Evolutionary conservation across 2,329 filamentous ascomycete genomes (phyloP).

Genomic region (Cryphonectria nitschkei): DNA sequence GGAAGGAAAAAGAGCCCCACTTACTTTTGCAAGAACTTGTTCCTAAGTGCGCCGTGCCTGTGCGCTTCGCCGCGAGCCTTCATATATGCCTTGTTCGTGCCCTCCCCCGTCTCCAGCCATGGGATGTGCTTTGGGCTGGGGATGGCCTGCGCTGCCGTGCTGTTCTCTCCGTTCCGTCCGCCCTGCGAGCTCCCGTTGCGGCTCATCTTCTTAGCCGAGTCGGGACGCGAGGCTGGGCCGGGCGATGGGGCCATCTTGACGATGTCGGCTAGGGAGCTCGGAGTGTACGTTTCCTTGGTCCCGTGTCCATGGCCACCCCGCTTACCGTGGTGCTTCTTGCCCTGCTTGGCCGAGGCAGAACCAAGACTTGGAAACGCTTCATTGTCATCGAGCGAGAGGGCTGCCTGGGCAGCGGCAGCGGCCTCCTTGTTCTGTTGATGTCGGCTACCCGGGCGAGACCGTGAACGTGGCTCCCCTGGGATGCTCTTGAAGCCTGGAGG

Average conservation of each 20-base stretch:
- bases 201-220: slow-evolving; percentile 59
- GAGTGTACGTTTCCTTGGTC: slow-evolving; percentile 68
- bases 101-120: slow-evolving; percentile 92
- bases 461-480: slow-evolving; percentile 66
- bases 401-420: slow-evolving; percentile 54
- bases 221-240: slow-evolving; percentile 63
- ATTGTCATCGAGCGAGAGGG: slow-evolving; percentile 85
- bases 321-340: slow-evolving; percentile 93
- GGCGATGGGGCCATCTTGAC: slow-evolving; percentile 94
- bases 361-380: slow-evolving; percentile 93
- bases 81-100: slow-evolving; percentile 90
- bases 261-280: slow-evolving; percentile 87
- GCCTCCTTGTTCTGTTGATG: slow-evolving; percentile 67
- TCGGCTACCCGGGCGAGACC: slow-evolving; percentile 83
- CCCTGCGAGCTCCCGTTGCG: slow-evolving; percentile 69
- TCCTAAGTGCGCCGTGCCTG: slow-evolving; percentile 92
- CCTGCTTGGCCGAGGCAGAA: slow-evolving; percentile 72
- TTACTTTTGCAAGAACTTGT: slow-evolving; percentile 95
- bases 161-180: slow-evolving; percentile 74
- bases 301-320: slow-evolving; percentile 77
- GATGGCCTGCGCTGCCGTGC: slow-evolving; percentile 80
- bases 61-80: slow-evolving; percentile 95
- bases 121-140: slow-evolving; percentile 88
- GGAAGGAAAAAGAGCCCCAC: slow-evolving; percentile 29
- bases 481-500: slow-evolving; percentile 72